These are phyloP conservation scores for Boechera divaricarpa DNA, from an alignment of 345 rosid species.

Conservation along the genomic window DNA sequence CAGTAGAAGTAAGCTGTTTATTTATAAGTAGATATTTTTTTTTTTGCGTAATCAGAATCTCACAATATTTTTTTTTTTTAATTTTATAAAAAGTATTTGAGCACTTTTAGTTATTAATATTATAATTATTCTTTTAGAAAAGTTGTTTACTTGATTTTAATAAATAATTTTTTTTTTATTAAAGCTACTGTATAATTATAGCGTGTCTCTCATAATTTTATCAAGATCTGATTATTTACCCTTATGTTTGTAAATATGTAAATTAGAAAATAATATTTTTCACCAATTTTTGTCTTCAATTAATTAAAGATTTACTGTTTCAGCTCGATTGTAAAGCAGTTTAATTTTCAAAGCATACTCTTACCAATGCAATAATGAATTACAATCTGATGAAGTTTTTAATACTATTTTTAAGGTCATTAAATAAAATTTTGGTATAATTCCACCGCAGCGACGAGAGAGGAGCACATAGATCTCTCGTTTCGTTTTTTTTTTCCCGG, in stretches of 20 bases:
- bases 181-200: neutral
- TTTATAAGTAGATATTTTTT: neutral
- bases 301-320: neutral
- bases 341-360: conserved; percentile 1
- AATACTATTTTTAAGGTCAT: conserved; percentile 13
- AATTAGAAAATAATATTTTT: neutral
- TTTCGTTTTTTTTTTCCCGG: conserved; percentile 39
- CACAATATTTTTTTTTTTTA: neutral
- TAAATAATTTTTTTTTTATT: too few species aligned
- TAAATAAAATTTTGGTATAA: conserved; percentile 23
- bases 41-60: neutral
- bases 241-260: neutral
- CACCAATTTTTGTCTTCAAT: neutral
- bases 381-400: neutral
- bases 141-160: neutral
- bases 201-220: neutral
- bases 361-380: conserved; percentile 26
- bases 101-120: neutral
- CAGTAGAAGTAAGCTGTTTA: neutral
- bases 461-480: conserved; percentile 31
- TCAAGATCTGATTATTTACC: neutral
- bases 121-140: conserved; percentile 1
- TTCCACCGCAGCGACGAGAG: conserved; percentile 44
- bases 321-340: neutral
- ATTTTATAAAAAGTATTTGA: neutral